A percentile compares a stretch with the other conserved stretches of the same genome.
Evolutionary conservation across 495 filamentous ascomycete genomes (phyloP).

Genomic region (Neurospora tetraspora): DNA sequence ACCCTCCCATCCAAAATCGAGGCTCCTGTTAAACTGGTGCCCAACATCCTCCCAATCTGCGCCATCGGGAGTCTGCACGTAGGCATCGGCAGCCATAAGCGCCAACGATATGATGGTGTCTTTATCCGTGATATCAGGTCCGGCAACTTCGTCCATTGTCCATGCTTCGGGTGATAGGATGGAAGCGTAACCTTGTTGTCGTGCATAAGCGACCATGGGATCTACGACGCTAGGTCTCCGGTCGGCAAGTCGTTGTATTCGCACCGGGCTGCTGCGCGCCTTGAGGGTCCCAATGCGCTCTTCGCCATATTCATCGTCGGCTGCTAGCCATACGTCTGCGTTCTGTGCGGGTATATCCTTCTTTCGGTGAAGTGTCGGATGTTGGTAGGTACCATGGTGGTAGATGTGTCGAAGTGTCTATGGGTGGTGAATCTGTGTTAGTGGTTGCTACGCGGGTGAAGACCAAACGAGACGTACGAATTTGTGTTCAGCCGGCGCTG

Average conservation of each 20-base stretch:
- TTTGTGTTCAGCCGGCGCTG: slow-evolving; percentile 33
- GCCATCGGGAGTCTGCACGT: slow-evolving; percentile 58
- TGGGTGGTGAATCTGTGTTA: neutral
- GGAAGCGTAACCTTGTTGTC: slow-evolving; percentile 48
- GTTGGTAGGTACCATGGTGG: slow-evolving; percentile 68
- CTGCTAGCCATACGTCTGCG: slow-evolving; percentile 51
- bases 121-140: slow-evolving; percentile 80
- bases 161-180: slow-evolving; percentile 60
- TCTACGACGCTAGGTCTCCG: slow-evolving; percentile 67
- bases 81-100: slow-evolving; percentile 79
- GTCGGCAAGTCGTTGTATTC: slow-evolving; percentile 72
- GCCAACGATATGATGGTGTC: slow-evolving; percentile 75
- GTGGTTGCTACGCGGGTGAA: slow-evolving; percentile 5
- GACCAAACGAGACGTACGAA: slow-evolving; percentile 32
- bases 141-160: slow-evolving; percentile 68
- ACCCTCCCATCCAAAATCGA: slow-evolving; percentile 78
- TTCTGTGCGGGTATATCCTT: slow-evolving; percentile 55
- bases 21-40: slow-evolving; percentile 68
- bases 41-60: slow-evolving; percentile 80
- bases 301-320: slow-evolving; percentile 49
- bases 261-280: slow-evolving; percentile 47
- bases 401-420: slow-evolving; percentile 82
- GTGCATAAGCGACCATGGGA: slow-evolving; percentile 58
- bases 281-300: slow-evolving; percentile 39
- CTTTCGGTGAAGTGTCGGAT: slow-evolving; percentile 64